Base-by-base conservation (phyloP, 805 yeast species). In the Kodamaea restingae region DNA sequence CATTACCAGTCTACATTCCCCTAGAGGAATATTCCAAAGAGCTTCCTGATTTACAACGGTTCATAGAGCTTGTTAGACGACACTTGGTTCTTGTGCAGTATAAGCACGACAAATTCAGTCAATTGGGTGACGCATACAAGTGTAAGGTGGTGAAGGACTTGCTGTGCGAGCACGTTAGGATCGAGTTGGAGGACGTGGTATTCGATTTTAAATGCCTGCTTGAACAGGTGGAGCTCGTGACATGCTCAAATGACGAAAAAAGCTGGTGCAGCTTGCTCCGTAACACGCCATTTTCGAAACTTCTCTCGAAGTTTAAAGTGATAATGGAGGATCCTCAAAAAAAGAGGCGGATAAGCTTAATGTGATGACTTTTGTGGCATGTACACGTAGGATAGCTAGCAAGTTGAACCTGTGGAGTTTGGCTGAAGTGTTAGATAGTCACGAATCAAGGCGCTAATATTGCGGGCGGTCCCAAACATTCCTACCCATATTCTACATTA, bases 1-100 rank as follows among this genome's bases (percentile, higher is more conserved):
- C 73, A 3, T 44, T 67, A 9, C 70, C 71, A 1, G 52, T 51
- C 2, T 61, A 52, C 39, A 44, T 65, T 7, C 63, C 62, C 7
- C 35, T 64, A 8, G 50, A 45, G 4, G 45, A 48, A 15, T 48
- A 44, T 29, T 41, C 43, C 8, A 21, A 30, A 6, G 31, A 38
- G 7, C 43, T 62, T 5, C 43, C 40, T 8, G 58, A 53, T 15
- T 33, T 60, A 9, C 29, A 36, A 6, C 22, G 14, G 4, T 63
- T 65, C 43, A 62, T 51, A 6, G 39, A 35, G 8, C 34, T 30
- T 7, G 52, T 65, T 4, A 50, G 65, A 20, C 41, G 28, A 7
- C 45, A 40, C 28, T 48, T 66, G 30, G 45, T 54, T 7, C 34
- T 42, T n/a, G 47, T 50, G 3, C 67, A 63, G 38, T 59, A 59